A percentile compares a stretch with the other conserved stretches of the same genome.
These are phyloP conservation scores for Artemisia argyi DNA, from an alignment of 129 eudicot genomes.

Conservation along the genomic window DNA sequence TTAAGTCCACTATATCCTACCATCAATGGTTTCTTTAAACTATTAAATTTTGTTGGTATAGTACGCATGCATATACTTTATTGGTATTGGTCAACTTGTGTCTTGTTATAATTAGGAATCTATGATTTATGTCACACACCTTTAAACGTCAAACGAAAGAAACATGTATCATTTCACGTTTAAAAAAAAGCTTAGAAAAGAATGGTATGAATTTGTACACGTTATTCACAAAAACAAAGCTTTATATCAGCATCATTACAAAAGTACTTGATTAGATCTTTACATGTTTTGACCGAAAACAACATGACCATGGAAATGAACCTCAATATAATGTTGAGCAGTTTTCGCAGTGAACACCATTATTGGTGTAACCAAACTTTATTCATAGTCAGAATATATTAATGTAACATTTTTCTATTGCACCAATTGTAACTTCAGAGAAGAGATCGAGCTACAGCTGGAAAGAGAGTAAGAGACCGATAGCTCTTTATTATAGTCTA, in stretches of 20 bases:
- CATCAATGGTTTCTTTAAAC: too few relatives aligned
- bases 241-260: neutral
- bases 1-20: too few relatives aligned
- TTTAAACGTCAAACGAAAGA: neutral
- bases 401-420: too few relatives aligned
- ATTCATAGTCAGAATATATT: too few relatives aligned
- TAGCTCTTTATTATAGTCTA: too few relatives aligned
- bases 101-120: neutral
- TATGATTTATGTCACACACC: neutral
- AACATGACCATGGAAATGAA: slow-evolving; percentile 7
- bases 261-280: slow-evolving; percentile 9
- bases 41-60: too few relatives aligned
- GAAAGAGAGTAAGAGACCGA: too few relatives aligned
- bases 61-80: too few relatives aligned
- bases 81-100: slow-evolving; percentile 6
- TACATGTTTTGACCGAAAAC: slow-evolving; percentile 13
- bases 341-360: neutral
- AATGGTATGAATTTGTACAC: slow-evolving; percentile 7
- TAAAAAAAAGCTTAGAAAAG: neutral
- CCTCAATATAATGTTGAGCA: slow-evolving; percentile 4
- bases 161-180: neutral
- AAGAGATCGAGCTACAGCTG: too few relatives aligned
- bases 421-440: too few relatives aligned
- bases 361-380: slow-evolving; percentile 1
- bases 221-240: too few relatives aligned